Evolutionary conservation across 1,284 basidiomycete species (phyloP), one percentile per base, ranked within the genome.

Genomic region (Takashimella tepidaria): DNA sequence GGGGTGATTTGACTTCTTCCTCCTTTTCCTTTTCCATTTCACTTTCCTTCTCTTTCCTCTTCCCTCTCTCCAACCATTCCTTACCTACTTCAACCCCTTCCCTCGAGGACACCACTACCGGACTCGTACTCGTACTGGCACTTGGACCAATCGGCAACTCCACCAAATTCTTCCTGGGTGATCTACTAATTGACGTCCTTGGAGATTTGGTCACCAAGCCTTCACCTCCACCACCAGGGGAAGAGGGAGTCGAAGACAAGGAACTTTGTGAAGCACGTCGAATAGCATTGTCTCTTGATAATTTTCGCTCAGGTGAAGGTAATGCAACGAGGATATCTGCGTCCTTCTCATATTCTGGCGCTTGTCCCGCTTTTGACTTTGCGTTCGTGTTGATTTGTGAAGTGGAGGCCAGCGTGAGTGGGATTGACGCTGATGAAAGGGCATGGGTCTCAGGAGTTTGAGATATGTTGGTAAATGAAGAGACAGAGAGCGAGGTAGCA

Each of bases 231-330:
- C n/a, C n/a, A n/a, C n/a, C 20, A 16, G 48, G 48, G 13, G 8
- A 5, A 24, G 45, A 47, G 21, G 48, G 21, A 40, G 13, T 24
- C 8, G 12, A 12, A n/a, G 24, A 19, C 13, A 19, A 27, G 24
- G 54, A 31, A 27, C 53, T 55, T 22, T 55, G 57, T 8, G 62
- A 61, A 12, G 53, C 50, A 11, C 62, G 55, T 12, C 60, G 54
- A 23, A 63, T 55, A 4, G 59, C 57, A 49, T 59, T 59, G 3
- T 57, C 58, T 20, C 62, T 48, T 24, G 60, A 59, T 19, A 63
- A 52, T 47, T 56, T 59, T 20, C 62, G 57, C 12, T 24, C 41
- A 4, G 61, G 61, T 11, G 31, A 41, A 16, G 49, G 41, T 16
- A 42, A 27, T 11, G 31, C 47, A 24, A 55, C 26, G 45, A 48